Conservation (phyloP, 805 yeast species). For the Isabelozyma gotoi region DNA sequence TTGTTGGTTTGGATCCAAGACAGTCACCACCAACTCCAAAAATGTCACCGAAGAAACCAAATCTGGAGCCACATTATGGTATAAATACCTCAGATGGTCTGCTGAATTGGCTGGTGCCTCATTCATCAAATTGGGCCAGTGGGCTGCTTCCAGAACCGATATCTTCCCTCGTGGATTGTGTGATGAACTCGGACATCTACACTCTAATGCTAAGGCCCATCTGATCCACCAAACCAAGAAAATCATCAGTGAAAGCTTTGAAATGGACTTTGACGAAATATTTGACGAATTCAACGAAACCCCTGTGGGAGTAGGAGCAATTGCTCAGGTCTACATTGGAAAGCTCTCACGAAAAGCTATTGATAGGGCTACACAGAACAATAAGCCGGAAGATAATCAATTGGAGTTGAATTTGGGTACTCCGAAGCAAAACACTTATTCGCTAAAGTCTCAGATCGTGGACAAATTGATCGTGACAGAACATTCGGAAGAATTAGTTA, state of each 20-base stretch:
- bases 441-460: slow-evolving; percentile 13
- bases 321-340: slow-evolving; percentile 91
- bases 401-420: slow-evolving; percentile 6
- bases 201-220: slow-evolving; percentile 82
- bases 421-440: slow-evolving; percentile 5
- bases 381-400: slow-evolving; percentile 19
- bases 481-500: slow-evolving; percentile 22
- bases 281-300: slow-evolving; percentile 73
- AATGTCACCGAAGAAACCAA: slow-evolving; percentile 28
- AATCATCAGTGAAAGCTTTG: slow-evolving; percentile 59
- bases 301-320: slow-evolving; percentile 97
- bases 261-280: slow-evolving; percentile 61
- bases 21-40: slow-evolving; percentile 1
- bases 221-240: slow-evolving; percentile 57
- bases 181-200: slow-evolving; percentile 70
- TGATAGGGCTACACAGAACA: slow-evolving; percentile 22
- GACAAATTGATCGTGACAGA: slow-evolving; percentile 37
- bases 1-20: slow-evolving; percentile 49
- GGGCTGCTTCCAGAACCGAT: slow-evolving; percentile 98
- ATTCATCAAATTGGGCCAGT: slow-evolving; percentile 89
- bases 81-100: slow-evolving; percentile 54
- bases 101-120: slow-evolving; percentile 92
- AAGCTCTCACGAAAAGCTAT: slow-evolving; percentile 52
- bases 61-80: slow-evolving; percentile 74
- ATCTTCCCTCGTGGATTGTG: slow-evolving; percentile 82